phyloP scores from a whole-genome alignment of 2,329 filamentous ascomycete species.

The Macrophomina phaseolina region DNA sequence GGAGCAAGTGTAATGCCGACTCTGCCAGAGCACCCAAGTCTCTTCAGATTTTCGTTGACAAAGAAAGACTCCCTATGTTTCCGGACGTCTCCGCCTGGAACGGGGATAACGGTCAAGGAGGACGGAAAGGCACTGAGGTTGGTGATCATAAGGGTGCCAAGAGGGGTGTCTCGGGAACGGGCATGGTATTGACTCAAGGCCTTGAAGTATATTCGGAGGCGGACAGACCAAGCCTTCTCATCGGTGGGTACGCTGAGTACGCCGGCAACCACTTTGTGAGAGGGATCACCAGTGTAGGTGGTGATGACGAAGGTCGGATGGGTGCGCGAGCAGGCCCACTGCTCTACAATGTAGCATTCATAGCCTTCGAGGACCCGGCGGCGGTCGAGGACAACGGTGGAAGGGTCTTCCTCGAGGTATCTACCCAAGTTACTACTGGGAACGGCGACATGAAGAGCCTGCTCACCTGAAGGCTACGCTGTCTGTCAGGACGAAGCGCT shows the following conservation, averaged over 20 bases:
- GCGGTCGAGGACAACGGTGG: constrained; percentile 75
- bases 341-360: constrained; percentile 92
- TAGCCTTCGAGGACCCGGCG: constrained; percentile 77
- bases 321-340: constrained; percentile 92
- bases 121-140: constrained; percentile 93
- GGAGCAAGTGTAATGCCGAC: constrained; percentile 81
- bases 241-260: constrained; percentile 83
- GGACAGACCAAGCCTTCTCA: constrained; percentile 77
- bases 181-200: constrained; percentile 86
- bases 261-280: constrained; percentile 77
- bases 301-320: constrained; percentile 91
- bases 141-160: constrained; percentile 90
- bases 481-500: constrained; percentile 69
- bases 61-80: constrained; percentile 84
- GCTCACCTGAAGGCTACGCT: constrained; percentile 64
- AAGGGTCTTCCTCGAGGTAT: constrained; percentile 85
- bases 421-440: constrained; percentile 28
- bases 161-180: constrained; percentile 76
- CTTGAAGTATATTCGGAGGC: constrained; percentile 82
- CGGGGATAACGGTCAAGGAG: constrained; percentile 85
- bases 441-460: not conserved
- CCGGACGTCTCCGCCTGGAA: constrained; percentile 84
- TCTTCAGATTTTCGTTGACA: constrained; percentile 92
- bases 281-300: constrained; percentile 87
- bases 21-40: constrained; percentile 87